These are phyloP conservation scores for Melocanna baccifera DNA, from an alignment of 176 grass and related monocot genomes.

Conservation along the genomic window DNA sequence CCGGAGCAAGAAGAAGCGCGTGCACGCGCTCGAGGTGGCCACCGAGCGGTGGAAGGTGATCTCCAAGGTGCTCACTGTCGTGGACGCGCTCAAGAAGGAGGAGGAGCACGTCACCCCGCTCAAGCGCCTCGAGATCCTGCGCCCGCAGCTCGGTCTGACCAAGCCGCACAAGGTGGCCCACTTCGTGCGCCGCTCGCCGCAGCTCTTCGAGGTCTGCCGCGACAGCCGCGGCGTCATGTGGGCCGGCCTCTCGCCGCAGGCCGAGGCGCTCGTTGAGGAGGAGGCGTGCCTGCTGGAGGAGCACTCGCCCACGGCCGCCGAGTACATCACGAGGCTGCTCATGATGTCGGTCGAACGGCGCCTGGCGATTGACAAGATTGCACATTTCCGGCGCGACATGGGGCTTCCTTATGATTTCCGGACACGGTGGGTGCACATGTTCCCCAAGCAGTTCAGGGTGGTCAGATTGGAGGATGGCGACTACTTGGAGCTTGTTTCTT, in stretches of 20 bases:
- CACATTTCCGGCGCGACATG: conserved; percentile 66
- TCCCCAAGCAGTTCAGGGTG: conserved; percentile 60
- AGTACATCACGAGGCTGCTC: conserved; percentile 66
- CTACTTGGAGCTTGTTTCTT: conserved; percentile 67
- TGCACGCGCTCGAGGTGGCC: conserved; percentile 67
- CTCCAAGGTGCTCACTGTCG: conserved; percentile 58
- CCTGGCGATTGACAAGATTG: conserved; percentile 62
- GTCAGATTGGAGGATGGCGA: conserved; percentile 50
- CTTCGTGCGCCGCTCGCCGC: conserved; percentile 65
- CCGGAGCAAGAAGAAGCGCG: conserved; percentile 71
- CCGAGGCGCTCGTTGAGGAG: conserved; percentile 62
- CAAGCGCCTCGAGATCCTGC: conserved; percentile 63
- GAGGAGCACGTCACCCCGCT: conserved; percentile 72
- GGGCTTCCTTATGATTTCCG: conserved; percentile 74
- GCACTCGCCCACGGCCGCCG: conserved; percentile 24
- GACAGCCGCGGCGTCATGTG: conserved; percentile 67
- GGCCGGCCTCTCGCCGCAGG: conserved; percentile 56
- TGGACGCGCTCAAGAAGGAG: conserved; percentile 70
- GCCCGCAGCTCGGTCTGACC: conserved; percentile 59
- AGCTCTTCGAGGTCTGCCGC: conserved; percentile 69
- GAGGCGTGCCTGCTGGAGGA: conserved; percentile 66
- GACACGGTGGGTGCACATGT: conserved; percentile 69
- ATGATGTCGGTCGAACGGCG: conserved; percentile 77
- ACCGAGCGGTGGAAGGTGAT: conserved; percentile 72
- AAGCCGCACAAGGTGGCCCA: conserved; percentile 74